phyloP scores from a whole-genome alignment of 306 rosid species.

The Datisca glomerata region DNA sequence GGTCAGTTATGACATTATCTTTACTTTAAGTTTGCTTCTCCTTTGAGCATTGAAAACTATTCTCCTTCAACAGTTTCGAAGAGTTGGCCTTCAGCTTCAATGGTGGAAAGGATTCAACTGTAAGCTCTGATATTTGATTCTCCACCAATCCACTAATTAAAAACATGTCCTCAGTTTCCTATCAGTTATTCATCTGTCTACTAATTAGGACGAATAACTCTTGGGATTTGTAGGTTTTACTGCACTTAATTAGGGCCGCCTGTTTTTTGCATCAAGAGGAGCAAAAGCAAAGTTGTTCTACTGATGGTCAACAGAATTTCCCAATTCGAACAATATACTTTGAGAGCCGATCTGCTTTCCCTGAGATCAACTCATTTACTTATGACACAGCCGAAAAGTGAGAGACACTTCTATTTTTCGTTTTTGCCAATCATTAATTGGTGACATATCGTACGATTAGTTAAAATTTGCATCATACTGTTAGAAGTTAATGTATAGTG shows the following conservation, averaged over 20 bases:
- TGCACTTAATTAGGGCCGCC: constrained; percentile 92
- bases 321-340: constrained; percentile 86
- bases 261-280: constrained; percentile 63
- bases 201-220: constrained; percentile 14
- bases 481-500: too few relatives aligned
- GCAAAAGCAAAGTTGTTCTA: constrained; percentile 32
- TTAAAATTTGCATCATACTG: too few relatives aligned
- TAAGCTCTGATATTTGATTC: constrained; percentile 29
- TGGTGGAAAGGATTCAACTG: constrained; percentile 98
- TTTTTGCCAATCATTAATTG: constrained; percentile 4
- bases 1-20: not conserved
- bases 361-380: constrained; percentile 81
- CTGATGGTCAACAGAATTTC: constrained; percentile 39
- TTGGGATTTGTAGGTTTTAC: constrained; percentile 57
- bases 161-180: too few relatives aligned
- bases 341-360: constrained; percentile 68
- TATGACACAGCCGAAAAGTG: constrained; percentile 56
- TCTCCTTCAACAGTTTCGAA: constrained; percentile 43
- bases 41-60: not conserved
- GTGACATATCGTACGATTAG: too few relatives aligned
- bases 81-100: constrained; percentile 96
- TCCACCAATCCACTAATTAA: constrained; percentile 8
- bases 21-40: not conserved
- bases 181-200: constrained; percentile 11
- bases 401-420: constrained; percentile 27